Base-by-base conservation (phyloP, 495 filamentous ascomycete species). In the Talaromyces liani region DNA sequence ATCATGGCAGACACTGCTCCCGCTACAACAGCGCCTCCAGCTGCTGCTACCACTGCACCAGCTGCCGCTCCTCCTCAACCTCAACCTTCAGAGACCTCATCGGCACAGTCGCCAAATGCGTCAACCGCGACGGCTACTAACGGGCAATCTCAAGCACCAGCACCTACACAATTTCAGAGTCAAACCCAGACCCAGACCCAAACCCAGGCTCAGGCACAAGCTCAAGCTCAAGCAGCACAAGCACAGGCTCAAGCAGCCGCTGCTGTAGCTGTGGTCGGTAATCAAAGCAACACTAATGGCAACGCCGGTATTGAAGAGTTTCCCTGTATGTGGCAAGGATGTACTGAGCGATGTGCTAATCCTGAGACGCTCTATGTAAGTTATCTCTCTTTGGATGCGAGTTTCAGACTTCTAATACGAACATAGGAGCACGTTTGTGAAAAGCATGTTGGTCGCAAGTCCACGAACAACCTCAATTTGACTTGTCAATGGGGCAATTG, bases 401-500 rank as follows among this genome's bases (percentile, higher is more conserved):
- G 55, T 58, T 47, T 53, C 54, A 18, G n/a, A 27, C 51, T 54
- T 36, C 58, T 27, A 63, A 31, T 58, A 53, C 25, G 65, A 68
- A 74, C 63, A 24, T 71, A 98, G 93, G 95, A 98, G 67, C 95
- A 99, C 72, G 91, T 99, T 67, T 99, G 95, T 79, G 95, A 99
- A 74, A 91, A 90, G 70, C 95, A 99, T 78, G 93, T 99, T 69
- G 95, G 95, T 66, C 91, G 95, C 73, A 98, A 98, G 81, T 93
- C 89, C 80, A 99, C 95, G 66, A 98, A 98, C 80, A 99, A 99
- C 76, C 82, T 99, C 66, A 97, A 96, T 76, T 75, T 99, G 69
- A 96, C 91, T 22, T 99, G 95, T 75, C 91, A 94, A 71, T 99
- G 95, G 95, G 93, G 93, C 68, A 87, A 86, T 66, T 99, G 95